These are phyloP conservation scores for Magnolia kwangsiensis DNA, from an alignment of 164 flowering plant species.

Conservation along the genomic window DNA sequence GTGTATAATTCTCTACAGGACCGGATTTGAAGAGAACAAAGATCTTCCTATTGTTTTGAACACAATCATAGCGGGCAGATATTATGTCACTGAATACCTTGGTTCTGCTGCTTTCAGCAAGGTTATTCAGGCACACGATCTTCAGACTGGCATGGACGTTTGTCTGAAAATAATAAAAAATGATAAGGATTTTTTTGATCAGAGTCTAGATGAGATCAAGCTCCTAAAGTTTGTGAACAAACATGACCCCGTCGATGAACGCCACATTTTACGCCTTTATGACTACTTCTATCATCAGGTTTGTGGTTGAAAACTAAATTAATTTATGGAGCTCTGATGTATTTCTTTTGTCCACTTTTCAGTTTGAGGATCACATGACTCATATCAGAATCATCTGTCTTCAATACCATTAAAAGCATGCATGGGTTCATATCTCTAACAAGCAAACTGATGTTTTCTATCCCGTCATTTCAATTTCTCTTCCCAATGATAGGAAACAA, in stretches of 20 bases:
- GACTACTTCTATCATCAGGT: conserved; percentile 97
- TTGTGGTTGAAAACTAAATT: conserved; percentile 2
- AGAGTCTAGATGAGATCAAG: conserved; percentile 91
- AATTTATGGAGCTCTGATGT: not conserved
- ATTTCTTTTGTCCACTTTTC: not conserved
- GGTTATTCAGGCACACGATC: conserved; percentile 90
- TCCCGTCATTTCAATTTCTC: no score
- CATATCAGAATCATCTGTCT: not conserved
- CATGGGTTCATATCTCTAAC: not conserved
- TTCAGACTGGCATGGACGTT: conserved; percentile 71
- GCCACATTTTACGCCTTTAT: conserved; percentile 80
- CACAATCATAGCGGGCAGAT: conserved; percentile 73
- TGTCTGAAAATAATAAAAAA: conserved; percentile 94
- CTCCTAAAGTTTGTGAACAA: conserved; percentile 87
- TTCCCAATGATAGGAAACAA: no score
- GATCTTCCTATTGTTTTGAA: conserved; percentile 74
- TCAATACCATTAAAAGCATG: not conserved
- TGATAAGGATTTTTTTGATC: conserved; percentile 92
- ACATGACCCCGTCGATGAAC: conserved; percentile 75
- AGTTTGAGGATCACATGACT: not conserved
- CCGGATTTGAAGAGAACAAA: conserved; percentile 93
- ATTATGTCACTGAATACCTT: conserved; percentile 71
- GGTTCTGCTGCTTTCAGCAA: conserved; percentile 97
- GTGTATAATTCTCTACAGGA: conserved; percentile 47
- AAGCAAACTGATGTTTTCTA: not conserved